phyloP scores from a whole-genome alignment of 2,329 filamentous ascomycete species.

The Phialophora verrucosa region DNA sequence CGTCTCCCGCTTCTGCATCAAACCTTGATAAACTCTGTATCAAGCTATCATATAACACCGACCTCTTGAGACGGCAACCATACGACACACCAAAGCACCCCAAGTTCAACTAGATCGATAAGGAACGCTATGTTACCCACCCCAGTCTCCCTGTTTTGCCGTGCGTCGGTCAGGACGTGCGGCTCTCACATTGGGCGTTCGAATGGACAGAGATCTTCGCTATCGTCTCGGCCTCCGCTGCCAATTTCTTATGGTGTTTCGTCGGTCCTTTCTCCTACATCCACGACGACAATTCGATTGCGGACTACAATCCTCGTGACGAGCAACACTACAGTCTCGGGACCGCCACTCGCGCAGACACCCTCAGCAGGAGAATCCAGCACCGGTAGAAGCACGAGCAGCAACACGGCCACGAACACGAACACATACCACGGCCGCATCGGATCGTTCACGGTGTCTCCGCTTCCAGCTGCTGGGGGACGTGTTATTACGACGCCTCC shows the following conservation, averaged over 20 bases:
- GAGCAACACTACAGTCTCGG: not conserved
- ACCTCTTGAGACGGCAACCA: not conserved
- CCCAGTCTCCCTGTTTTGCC: not conserved
- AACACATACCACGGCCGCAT: not conserved
- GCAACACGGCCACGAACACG: not conserved
- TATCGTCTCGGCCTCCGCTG: not conserved
- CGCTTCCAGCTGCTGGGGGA: not conserved
- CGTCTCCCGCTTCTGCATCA: not conserved
- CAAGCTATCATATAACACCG: not conserved
- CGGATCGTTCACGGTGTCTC: not conserved
- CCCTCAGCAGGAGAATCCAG: not conserved
- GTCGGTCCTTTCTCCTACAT: not conserved
- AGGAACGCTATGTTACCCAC: not conserved
- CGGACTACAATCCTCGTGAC: slow-evolving; percentile 1
- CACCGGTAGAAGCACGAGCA: not conserved
- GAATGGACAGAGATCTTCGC: not conserved
- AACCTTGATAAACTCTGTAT: not conserved
- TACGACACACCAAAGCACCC: not conserved
- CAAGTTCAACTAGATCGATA: not conserved
- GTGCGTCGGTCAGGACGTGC: not conserved
- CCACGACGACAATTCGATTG: not conserved
- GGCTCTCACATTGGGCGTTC: not conserved
- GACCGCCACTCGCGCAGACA: not conserved
- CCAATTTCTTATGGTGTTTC: not conserved
- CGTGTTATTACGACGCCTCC: not conserved